Base-by-base conservation (phyloP, 2,329 filamentous ascomycete species). In the Scedosporium boydii region DNA sequence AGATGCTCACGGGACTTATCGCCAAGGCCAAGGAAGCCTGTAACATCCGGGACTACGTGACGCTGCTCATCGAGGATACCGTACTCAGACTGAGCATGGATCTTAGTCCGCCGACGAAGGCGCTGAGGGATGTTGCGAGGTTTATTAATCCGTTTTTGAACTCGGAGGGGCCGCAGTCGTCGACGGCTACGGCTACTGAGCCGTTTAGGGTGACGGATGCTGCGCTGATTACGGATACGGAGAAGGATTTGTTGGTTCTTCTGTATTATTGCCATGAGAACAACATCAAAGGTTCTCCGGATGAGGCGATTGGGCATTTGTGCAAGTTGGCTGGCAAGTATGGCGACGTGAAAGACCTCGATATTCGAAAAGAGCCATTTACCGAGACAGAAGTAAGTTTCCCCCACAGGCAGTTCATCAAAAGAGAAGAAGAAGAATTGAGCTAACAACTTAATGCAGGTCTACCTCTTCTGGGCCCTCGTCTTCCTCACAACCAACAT, bases 181-280 rank as follows among this genome's bases (percentile, higher is more conserved):
- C 26, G 16, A 16, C 26, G n/a, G 26, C 10, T 3, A 26, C 41
- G 29, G 48, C 58, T 14, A 29, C 12, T 21, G 56, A 58, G 12
- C 56, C 66, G 0, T 65, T 67, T 21, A 55, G 65, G 3, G 26
- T 12, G 29, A 62, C 64, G 4, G 64, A 66, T 12, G 6, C 59
- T 1, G 58, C 59, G 4, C 44, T 65, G 18, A 62, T 67, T 2
- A 64, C 65, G 5, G 63, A 61, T 0, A 9, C 48, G 21, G 66
- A 67, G 55, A 67, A 62, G 27, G 65, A 66, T 26, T 61, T 67
- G 1, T 56, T 66, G 6, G 64, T 67, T 18, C 56, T 67, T 16
- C 42, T 67, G 18, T 63, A 65, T 26, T 66, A 65, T 3, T 66
- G 65, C 58, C 55, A 65, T n/a, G 9, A 59, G 6, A 58, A 4